Evolutionary conservation across 202 grass and related monocot genomes (phyloP).

Genomic region (Carex sylvatica): DNA sequence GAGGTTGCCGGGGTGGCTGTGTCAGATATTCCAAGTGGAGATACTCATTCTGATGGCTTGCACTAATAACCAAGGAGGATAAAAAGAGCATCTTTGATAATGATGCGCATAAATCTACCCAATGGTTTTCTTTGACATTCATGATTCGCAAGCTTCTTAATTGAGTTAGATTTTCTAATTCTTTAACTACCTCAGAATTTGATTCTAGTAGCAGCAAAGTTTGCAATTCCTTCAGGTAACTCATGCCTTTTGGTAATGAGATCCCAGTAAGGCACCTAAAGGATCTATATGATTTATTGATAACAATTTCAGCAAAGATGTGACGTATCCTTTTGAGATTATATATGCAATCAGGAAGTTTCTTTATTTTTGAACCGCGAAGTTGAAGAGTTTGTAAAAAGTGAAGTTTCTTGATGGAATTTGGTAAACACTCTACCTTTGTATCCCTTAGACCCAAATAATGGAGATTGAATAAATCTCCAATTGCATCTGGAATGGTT

Average conservation of each 20-base stretch:
- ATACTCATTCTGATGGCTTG: slow-evolving; percentile 38
- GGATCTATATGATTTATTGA: too few species aligned
- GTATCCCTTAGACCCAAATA: slow-evolving; percentile 30
- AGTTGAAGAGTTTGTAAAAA: slow-evolving; percentile 28
- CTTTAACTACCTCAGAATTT: slow-evolving; percentile 8
- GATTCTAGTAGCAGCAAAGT: slow-evolving; percentile 36
- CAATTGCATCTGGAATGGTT: slow-evolving; percentile 3
- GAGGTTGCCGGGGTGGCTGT: background rate
- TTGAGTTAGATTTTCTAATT: slow-evolving; percentile 25
- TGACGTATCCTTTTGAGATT: slow-evolving; percentile 16
- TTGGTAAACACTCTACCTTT: slow-evolving; percentile 13
- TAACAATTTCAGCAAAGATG: background rate
- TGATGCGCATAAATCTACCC: slow-evolving; percentile 19
- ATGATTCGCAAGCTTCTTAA: slow-evolving; percentile 36
- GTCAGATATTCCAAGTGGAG: slow-evolving; percentile 28
- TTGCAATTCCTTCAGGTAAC: slow-evolving; percentile 39
- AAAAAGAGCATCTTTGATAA: slow-evolving; percentile 38
- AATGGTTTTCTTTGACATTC: slow-evolving; percentile 21
- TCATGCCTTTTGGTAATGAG: background rate
- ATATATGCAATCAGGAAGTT: slow-evolving; percentile 8
- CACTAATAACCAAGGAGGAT: slow-evolving; percentile 33
- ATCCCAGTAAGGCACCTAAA: slow-evolving; percentile 6
- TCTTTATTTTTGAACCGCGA: background rate
- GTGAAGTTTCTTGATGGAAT: slow-evolving; percentile 19
- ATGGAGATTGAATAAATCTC: slow-evolving; percentile 30